Evolutionary conservation across 768 basidiomycete species (phyloP).

Genomic region (Kondoa subrosea): DNA sequence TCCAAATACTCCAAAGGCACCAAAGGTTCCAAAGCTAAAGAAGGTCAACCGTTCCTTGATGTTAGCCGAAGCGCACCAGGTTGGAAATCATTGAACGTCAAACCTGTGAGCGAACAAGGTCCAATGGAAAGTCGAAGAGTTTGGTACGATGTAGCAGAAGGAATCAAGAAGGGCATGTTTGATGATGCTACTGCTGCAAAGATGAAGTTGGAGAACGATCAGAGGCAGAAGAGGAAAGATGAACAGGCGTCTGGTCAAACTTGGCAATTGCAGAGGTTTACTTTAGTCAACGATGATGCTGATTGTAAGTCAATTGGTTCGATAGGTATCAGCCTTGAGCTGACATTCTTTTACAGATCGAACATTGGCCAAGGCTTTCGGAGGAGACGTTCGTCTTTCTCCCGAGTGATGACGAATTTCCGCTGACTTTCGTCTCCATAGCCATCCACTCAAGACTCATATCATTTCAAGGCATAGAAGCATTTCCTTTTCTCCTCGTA

Average conservation of each 20-base stretch:
- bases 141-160: slow-evolving; percentile 74
- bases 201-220: slow-evolving; percentile 84
- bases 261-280: not conserved
- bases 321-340: not conserved
- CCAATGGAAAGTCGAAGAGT: slow-evolving; percentile 73
- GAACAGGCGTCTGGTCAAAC: slow-evolving; percentile 43
- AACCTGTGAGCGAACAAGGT: slow-evolving; percentile 43
- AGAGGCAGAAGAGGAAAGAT: slow-evolving; percentile 70
- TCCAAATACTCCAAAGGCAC: slow-evolving; percentile 26
- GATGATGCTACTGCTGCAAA: slow-evolving; percentile 80
- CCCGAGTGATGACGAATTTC: too few species aligned
- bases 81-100: slow-evolving; percentile 58
- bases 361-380: not conserved
- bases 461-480: not conserved
- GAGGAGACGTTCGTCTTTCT: too few species aligned
- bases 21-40: slow-evolving; percentile 29
- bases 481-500: not conserved
- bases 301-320: not conserved
- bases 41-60: slow-evolving; percentile 54
- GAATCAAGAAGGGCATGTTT: slow-evolving; percentile 79
- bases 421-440: too few species aligned
- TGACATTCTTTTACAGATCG: not conserved
- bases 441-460: not conserved
- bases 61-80: slow-evolving; percentile 39
- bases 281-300: not conserved